Conservation (phyloP, 331 rosid genomes). For the Acacia concinna region DNA sequence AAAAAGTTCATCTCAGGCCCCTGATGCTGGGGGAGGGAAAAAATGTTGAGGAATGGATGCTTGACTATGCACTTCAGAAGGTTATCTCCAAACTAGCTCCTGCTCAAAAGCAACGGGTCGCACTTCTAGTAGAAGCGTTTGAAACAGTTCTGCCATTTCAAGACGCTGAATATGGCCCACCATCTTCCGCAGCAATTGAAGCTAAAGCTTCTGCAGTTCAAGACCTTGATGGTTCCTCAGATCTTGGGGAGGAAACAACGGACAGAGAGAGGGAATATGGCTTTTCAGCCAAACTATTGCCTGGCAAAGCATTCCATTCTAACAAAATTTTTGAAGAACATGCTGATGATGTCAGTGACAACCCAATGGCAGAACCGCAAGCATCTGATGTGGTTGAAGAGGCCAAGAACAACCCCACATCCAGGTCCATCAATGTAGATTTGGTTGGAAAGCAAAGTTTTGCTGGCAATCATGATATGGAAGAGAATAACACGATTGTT, state of each 20-base stretch:
- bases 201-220: slow-evolving; percentile 38
- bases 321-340: slow-evolving; percentile 23
- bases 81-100: slow-evolving; percentile 76
- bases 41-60: slow-evolving; percentile 87
- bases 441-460: slow-evolving; percentile 28
- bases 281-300: slow-evolving; percentile 23
- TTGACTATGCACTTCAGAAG: slow-evolving; percentile 80
- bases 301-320: slow-evolving; percentile 29
- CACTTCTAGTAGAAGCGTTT: slow-evolving; percentile 76
- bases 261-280: not conserved
- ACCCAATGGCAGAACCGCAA: slow-evolving; percentile 30
- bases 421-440: slow-evolving; percentile 32
- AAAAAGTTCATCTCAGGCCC: slow-evolving; percentile 57
- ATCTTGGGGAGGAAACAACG: slow-evolving; percentile 29
- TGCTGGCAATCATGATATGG: slow-evolving; percentile 22
- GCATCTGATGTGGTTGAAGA: slow-evolving; percentile 32
- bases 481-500: slow-evolving; percentile 18
- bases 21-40: slow-evolving; percentile 53
- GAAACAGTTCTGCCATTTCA: slow-evolving; percentile 70
- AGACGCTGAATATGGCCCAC: slow-evolving; percentile 37
- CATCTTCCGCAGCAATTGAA: slow-evolving; percentile 29
- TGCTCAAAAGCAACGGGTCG: slow-evolving; percentile 72
- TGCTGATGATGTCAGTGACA: slow-evolving; percentile 29
- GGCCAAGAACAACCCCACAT: slow-evolving; percentile 9
- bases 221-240: slow-evolving; percentile 27